phyloP scores from a whole-genome alignment of 192 early-diverging fungal genomes.

The Haplosporangium gracile region DNA sequence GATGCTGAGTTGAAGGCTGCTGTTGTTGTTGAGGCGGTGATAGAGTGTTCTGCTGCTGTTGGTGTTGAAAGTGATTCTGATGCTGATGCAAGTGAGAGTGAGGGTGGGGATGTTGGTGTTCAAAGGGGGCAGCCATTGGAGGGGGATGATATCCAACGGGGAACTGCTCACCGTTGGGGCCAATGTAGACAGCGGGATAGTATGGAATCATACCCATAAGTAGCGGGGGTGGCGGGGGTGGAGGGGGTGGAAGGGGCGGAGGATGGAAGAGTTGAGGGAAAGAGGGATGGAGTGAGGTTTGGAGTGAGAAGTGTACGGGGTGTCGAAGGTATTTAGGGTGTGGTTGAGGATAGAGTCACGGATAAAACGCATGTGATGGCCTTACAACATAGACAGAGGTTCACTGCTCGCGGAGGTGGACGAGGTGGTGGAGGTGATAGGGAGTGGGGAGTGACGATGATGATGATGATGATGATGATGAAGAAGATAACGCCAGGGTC shows the following conservation, averaged over 20 bases:
- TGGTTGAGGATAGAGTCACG: not conserved
- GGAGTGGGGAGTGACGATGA: not conserved
- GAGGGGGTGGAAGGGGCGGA: not conserved
- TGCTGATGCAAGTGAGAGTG: conserved; percentile 9
- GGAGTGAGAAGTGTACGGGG: not conserved
- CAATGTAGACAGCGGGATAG: conserved; percentile 43
- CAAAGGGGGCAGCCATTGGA: conserved; percentile 24
- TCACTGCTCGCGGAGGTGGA: not conserved
- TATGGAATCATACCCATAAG: conserved; percentile 37
- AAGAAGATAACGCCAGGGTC: not conserved
- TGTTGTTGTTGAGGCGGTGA: conserved; percentile 12
- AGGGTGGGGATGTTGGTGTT: conserved; percentile 24
- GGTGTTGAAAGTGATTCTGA: conserved; percentile 4
- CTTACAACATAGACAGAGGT: not conserved
- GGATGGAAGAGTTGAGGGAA: not conserved
- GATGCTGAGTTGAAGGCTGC: conserved; percentile 2
- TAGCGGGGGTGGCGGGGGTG: not conserved
- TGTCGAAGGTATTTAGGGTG: not conserved
- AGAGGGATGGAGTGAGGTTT: not conserved
- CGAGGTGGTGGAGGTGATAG: not conserved
- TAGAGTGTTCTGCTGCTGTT: conserved; percentile 16
- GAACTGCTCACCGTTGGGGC: conserved; percentile 47
- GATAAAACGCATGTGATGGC: conserved; percentile 3
- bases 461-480: not conserved
- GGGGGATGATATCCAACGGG: conserved; percentile 38